These are phyloP conservation scores for Multifurca ochricompacta DNA, from an alignment of 768 basidiomycete species.

Conservation along the genomic window DNA sequence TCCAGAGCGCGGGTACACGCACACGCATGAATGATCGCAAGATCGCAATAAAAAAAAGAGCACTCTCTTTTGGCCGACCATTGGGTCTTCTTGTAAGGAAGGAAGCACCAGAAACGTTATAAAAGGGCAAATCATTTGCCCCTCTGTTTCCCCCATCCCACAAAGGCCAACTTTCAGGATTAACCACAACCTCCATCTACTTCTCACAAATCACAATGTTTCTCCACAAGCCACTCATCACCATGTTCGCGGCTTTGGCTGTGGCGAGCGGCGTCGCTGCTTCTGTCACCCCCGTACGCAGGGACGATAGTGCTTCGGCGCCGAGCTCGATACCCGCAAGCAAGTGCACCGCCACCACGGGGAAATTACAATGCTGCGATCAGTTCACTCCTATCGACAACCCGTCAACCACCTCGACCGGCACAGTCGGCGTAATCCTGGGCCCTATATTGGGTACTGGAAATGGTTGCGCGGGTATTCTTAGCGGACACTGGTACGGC, in stretches of 20 bases:
- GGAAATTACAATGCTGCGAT: neutral
- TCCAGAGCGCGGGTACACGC: neutral
- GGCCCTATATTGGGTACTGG: neutral
- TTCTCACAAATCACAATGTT: neutral
- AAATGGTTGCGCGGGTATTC: neutral
- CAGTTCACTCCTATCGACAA: neutral
- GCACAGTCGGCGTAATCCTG: neutral
- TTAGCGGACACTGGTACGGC: neutral
- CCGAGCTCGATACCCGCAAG: neutral
- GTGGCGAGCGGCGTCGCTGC: neutral
- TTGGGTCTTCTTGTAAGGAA: too few relatives aligned
- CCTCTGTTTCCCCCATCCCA: neutral
- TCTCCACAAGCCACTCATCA: slow-evolving; percentile 3
- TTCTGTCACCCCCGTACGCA: neutral
- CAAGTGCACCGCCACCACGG: neutral
- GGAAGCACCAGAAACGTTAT: neutral
- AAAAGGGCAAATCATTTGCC: neutral
- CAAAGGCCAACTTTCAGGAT: slow-evolving; percentile 2
- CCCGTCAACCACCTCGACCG: neutral
- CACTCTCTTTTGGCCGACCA: too few relatives aligned
- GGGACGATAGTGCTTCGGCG: neutral
- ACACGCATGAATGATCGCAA: too few relatives aligned
- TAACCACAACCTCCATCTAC: neutral
- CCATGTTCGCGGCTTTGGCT: neutral
- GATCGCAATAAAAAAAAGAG: too few relatives aligned